These are phyloP conservation scores for Fusarium piperis DNA, from an alignment of 2,329 filamentous ascomycete genomes.

Conservation along the genomic window DNA sequence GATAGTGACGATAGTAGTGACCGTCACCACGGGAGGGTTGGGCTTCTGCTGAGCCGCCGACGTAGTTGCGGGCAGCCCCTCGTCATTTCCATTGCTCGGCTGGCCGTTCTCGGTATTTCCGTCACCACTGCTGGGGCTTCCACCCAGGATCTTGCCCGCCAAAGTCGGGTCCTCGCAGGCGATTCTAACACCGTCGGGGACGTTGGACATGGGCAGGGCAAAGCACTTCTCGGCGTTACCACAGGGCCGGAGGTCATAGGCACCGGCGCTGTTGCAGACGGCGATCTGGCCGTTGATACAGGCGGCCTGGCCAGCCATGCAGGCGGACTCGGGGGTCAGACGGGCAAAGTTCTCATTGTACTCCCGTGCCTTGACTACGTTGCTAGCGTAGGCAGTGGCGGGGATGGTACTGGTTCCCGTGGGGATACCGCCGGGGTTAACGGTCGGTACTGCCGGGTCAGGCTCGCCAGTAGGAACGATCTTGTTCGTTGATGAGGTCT, in stretches of 20 bases:
- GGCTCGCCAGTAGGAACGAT: constrained; percentile 40
- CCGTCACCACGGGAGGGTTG: constrained; percentile 40
- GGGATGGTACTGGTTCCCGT: constrained; percentile 53
- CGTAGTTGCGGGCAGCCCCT: constrained; percentile 23
- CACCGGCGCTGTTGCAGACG: constrained; percentile 54
- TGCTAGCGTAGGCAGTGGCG: constrained; percentile 53
- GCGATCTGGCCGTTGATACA: constrained; percentile 62
- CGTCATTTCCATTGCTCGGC: constrained; percentile 11
- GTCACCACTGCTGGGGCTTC: constrained; percentile 8
- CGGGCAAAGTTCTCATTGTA: constrained; percentile 60
- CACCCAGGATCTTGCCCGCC: constrained; percentile 56
- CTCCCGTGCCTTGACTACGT: constrained; percentile 55
- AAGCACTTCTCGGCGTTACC: constrained; percentile 52
- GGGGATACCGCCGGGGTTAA: constrained; percentile 46
- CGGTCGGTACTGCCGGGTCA: constrained; percentile 55
- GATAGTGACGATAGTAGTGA: constrained; percentile 45
- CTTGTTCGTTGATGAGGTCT: constrained; percentile 11
- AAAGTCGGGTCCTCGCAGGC: constrained; percentile 55
- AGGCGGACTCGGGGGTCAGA: constrained; percentile 58
- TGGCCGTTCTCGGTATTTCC: constrained; percentile 4
- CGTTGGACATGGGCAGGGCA: constrained; percentile 63
- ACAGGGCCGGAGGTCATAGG: constrained; percentile 54
- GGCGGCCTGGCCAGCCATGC: constrained; percentile 57
- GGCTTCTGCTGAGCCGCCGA: constrained; percentile 16
- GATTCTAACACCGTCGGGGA: constrained; percentile 56